These are phyloP conservation scores for Rhizoclosmatium globosum DNA, from an alignment of 192 early-diverging fungal species.

Conservation along the genomic window DNA sequence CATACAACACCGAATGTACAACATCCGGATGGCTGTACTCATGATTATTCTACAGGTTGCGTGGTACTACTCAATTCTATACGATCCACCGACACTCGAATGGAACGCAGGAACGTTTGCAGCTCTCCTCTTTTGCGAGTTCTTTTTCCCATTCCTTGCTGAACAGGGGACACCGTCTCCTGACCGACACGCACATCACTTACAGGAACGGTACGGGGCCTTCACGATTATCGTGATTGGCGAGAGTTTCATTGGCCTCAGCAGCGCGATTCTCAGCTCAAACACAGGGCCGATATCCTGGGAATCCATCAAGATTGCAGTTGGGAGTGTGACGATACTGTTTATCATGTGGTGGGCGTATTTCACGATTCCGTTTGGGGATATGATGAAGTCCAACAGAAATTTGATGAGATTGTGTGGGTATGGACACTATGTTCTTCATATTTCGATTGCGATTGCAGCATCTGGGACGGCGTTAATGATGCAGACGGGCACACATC, in stretches of 20 bases:
- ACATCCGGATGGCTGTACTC: background rate
- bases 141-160: background rate
- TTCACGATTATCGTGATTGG: constrained; percentile 22
- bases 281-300: background rate
- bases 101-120: background rate
- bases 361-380: constrained; percentile 22
- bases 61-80: background rate
- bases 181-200: background rate
- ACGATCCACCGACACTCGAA: background rate
- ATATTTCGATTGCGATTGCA: background rate
- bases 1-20: background rate
- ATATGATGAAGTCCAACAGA: background rate
- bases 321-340: background rate
- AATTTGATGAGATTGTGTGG: background rate
- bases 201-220: background rate
- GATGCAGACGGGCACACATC: background rate
- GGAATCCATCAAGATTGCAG: constrained; percentile 14
- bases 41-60: constrained; percentile 1
- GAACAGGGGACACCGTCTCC: background rate
- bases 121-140: background rate
- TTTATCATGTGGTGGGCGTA: constrained; percentile 27
- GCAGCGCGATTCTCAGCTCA: background rate
- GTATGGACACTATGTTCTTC: constrained; percentile 1
- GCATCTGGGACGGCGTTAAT: background rate
- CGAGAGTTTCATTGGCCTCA: background rate